Evolutionary conservation across 2,329 filamentous ascomycete genomes (phyloP).

Genomic region (Phyllosticta paracitricarpa): DNA sequence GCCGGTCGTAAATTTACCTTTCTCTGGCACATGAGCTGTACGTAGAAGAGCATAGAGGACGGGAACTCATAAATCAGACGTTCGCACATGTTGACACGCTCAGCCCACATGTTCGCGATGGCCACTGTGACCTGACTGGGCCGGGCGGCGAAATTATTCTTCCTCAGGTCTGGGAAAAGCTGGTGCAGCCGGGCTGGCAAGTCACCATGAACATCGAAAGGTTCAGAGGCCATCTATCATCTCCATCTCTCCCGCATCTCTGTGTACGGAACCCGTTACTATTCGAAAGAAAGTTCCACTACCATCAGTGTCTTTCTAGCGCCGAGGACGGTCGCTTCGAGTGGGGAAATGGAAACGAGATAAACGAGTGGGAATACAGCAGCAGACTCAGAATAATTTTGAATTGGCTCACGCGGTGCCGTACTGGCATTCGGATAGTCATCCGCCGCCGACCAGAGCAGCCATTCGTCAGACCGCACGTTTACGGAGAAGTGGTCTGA

Average conservation of each 20-base stretch:
- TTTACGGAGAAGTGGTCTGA: no score
- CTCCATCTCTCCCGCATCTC: not conserved
- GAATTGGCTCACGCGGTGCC: no score
- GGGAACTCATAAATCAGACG: constrained; percentile 40
- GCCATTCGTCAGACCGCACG: no score
- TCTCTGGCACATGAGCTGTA: constrained; percentile 74
- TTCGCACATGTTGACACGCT: constrained; percentile 38
- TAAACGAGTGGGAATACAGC: not conserved
- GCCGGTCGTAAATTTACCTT: constrained; percentile 89
- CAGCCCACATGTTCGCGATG: constrained; percentile 34
- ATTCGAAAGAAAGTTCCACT: no score
- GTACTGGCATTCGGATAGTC: no score
- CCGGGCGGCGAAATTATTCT: constrained; percentile 40
- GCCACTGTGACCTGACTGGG: constrained; percentile 38
- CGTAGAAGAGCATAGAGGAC: constrained; percentile 54
- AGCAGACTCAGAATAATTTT: no score
- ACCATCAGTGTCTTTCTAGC: no score
- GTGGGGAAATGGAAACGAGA: not conserved
- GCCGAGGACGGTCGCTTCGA: no score
- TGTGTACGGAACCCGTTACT: no score
- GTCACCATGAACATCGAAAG: constrained; percentile 38
- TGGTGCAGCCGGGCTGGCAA: constrained; percentile 38
- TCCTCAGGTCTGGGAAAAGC: constrained; percentile 38
- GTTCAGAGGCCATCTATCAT: not conserved
- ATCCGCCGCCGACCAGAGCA: no score